Evolutionary conservation across 1,139 yeast genomes (phyloP).

Genomic region (Hanseniaspora sp.): DNA sequence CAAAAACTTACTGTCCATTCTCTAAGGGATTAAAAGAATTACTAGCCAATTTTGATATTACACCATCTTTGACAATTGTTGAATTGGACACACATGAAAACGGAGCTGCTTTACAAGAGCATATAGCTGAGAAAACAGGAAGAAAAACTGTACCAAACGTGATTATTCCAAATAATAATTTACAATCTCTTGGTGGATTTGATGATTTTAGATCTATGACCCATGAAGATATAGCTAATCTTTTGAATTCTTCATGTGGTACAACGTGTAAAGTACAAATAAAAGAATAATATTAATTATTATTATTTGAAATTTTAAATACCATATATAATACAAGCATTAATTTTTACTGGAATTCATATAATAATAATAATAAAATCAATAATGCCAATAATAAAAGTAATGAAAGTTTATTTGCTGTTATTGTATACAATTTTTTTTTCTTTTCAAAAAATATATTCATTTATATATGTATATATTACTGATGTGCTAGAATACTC

Average conservation of each 20-base stretch:
- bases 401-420: background rate
- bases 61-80: conserved; percentile 61
- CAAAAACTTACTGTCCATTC: conserved; percentile 66
- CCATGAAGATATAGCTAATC: conserved; percentile 32
- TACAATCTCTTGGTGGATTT: conserved; percentile 56
- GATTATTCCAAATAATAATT: conserved; percentile 40
- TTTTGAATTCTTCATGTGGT: background rate
- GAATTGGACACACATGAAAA: conserved; percentile 72
- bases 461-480: background rate
- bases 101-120: conserved; percentile 51
- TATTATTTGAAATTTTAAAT: background rate
- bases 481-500: conserved; percentile 8
- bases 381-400: too few relatives aligned
- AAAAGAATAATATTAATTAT: background rate
- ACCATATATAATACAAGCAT: background rate
- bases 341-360: too few relatives aligned
- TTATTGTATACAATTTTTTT: background rate
- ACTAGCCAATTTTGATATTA: conserved; percentile 50
- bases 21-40: conserved; percentile 60
- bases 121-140: conserved; percentile 46
- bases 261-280: background rate
- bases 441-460: background rate
- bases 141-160: conserved; percentile 66
- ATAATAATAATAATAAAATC: too few relatives aligned
- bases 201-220: conserved; percentile 58